A percentile compares a stretch with the other conserved stretches of the same genome.
Conservation (phyloP, 2,329 filamentous ascomycete species). For the Colletotrichum sp. region DNA sequence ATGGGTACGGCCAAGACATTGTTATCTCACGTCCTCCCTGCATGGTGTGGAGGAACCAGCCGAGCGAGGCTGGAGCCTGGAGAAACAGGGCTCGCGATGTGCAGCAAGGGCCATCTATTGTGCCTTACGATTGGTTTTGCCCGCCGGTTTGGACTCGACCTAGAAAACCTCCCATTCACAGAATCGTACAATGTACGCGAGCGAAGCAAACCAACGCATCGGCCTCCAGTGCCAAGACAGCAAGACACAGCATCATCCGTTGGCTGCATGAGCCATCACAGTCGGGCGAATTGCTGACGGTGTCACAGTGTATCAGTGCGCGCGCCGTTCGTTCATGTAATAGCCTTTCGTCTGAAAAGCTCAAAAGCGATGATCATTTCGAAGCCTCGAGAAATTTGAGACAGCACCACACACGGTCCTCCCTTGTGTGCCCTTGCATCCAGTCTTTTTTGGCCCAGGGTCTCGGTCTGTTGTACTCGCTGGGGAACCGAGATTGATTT, state of each 20-base stretch:
- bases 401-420: neutral
- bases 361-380: neutral
- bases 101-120: neutral
- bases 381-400: neutral
- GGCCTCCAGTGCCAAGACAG: neutral
- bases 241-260: neutral
- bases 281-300: neutral
- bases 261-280: neutral
- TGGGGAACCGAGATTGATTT: neutral
- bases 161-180: neutral
- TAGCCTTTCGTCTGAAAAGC: neutral
- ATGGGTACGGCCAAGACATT: neutral
- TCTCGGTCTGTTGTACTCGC: neutral
- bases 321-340: neutral
- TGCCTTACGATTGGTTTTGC: neutral
- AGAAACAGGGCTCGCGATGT: neutral
- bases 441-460: neutral
- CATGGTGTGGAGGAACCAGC: neutral
- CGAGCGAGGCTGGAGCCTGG: neutral
- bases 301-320: neutral
- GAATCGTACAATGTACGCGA: neutral
- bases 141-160: neutral
- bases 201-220: neutral
- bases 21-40: neutral
- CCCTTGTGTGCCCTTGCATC: constrained; percentile 1